These are phyloP conservation scores for Emericellopsis atlantica DNA, from an alignment of 2,329 filamentous ascomycete species.

Conservation along the genomic window DNA sequence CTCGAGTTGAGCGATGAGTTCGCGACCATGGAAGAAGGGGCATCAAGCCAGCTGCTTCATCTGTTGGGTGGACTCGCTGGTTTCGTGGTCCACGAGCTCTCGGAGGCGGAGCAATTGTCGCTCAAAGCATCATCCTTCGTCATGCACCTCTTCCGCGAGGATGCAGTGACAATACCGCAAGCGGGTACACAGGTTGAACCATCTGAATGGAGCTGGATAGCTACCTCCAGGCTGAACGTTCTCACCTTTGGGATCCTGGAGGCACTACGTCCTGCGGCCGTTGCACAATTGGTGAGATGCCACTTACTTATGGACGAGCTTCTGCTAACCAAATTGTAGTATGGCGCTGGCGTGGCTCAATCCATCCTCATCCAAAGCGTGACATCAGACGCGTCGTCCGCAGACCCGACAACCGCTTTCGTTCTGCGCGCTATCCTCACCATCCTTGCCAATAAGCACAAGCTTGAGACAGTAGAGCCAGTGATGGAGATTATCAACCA, in stretches of 20 bases:
- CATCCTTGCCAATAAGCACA: constrained; percentile 31
- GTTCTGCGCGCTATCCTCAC: constrained; percentile 23
- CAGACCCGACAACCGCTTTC: no score
- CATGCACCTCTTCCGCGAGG: constrained; percentile 23
- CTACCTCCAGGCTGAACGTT: constrained; percentile 14
- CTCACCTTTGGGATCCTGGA: constrained; percentile 26
- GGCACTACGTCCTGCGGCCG: constrained; percentile 17
- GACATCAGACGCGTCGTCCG: no score
- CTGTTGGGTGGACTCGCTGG: constrained; percentile 21
- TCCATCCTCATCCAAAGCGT: not conserved
- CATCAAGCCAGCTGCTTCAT: constrained; percentile 21
- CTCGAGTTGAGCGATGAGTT: constrained; percentile 21
- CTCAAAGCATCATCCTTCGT: constrained; percentile 19
- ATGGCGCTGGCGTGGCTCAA: constrained; percentile 20
- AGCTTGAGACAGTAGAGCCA: constrained; percentile 16
- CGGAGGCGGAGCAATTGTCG: constrained; percentile 19
- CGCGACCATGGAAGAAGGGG: constrained; percentile 9
- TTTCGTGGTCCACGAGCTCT: constrained; percentile 22
- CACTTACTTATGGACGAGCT: no score
- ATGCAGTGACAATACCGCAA: constrained; percentile 8
- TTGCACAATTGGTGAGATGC: constrained; percentile 20
- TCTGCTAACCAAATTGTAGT: constrained; percentile 11
- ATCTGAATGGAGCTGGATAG: constrained; percentile 17
- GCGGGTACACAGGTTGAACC: constrained; percentile 1
- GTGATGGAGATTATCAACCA: constrained; percentile 8